phyloP scores from a whole-genome alignment of 805 yeast species.

The Yamadazyma sp. region DNA sequence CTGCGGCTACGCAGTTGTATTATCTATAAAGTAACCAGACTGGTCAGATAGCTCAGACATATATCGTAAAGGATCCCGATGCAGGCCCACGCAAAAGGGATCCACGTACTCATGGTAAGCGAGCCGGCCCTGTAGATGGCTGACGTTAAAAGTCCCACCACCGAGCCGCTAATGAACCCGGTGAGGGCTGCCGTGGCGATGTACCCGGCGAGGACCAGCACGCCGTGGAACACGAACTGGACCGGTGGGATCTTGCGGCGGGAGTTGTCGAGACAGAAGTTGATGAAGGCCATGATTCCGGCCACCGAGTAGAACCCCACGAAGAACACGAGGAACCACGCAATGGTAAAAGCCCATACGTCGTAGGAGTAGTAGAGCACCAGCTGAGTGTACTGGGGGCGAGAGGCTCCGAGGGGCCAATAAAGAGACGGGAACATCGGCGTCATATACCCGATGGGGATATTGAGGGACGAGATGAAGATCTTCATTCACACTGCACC shows the following conservation, averaged over 20 bases:
- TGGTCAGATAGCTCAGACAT: constrained; percentile 63
- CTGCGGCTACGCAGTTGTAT: background rate
- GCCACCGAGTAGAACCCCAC: constrained; percentile 61
- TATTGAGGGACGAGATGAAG: constrained; percentile 41
- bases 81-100: constrained; percentile 81
- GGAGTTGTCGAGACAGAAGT: constrained; percentile 22
- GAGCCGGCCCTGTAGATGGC: constrained; percentile 79
- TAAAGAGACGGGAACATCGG: constrained; percentile 81
- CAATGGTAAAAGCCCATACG: constrained; percentile 79
- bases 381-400: constrained; percentile 44
- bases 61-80: constrained; percentile 67
- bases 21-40: constrained; percentile 21
- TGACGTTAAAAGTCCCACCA: constrained; percentile 71
- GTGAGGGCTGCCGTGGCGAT: constrained; percentile 55
- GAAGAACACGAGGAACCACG: constrained; percentile 76
- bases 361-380: constrained; percentile 68
- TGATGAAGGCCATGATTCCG: constrained; percentile 54
- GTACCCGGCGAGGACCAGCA: constrained; percentile 32
- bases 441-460: constrained; percentile 78
- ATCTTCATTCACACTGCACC: constrained; percentile 20
- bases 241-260: constrained; percentile 17
- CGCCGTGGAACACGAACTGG: constrained; percentile 5
- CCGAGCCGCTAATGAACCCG: constrained; percentile 71
- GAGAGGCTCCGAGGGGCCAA: constrained; percentile 58
- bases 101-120: constrained; percentile 92